A percentile compares a stretch with the other conserved stretches of the same genome.
phyloP scores from a whole-genome alignment of 306 rosid genomes.

The Fragaria iinumae region DNA sequence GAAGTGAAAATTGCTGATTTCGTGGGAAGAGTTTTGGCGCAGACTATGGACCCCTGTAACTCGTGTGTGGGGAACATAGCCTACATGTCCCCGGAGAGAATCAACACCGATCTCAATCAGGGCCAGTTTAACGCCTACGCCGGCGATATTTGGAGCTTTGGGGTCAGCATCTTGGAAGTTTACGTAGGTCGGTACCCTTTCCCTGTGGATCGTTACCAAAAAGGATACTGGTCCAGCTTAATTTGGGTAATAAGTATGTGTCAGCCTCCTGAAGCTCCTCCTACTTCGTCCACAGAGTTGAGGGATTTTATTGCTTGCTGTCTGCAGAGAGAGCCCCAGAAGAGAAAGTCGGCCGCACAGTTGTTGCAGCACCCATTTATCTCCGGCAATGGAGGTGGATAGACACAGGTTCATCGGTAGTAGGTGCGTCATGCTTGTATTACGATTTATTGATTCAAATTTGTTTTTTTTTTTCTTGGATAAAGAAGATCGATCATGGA shows the following conservation, averaged over 20 bases:
- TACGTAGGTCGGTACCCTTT: conserved; percentile 87
- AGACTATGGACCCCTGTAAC: conserved; percentile 96
- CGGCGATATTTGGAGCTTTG: conserved; percentile 61
- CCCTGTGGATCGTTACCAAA: conserved; percentile 54
- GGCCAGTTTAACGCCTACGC: conserved; percentile 46
- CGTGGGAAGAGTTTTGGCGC: conserved; percentile 69
- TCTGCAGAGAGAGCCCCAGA: conserved; percentile 66
- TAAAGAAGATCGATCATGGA: background rate
- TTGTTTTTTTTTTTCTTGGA: background rate
- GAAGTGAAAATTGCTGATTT: conserved; percentile 99
- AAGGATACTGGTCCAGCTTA: conserved; percentile 85
- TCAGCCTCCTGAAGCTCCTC: conserved; percentile 89
- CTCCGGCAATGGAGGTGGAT: conserved; percentile 17
- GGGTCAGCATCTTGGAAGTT: conserved; percentile 66
- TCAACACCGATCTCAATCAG: conserved; percentile 65
- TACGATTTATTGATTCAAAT: background rate
- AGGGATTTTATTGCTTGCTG: conserved; percentile 66
- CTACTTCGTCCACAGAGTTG: conserved; percentile 60
- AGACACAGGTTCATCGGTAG: conserved; percentile 21
- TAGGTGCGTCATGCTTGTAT: background rate
- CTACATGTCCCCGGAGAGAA: conserved; percentile 94
- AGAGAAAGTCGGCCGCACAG: conserved; percentile 56
- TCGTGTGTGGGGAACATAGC: conserved; percentile 94
- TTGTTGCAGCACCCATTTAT: conserved; percentile 75
- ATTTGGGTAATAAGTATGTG: conserved; percentile 86